Conservation (phyloP, 305 asterid genomes). For the Solanum chacoense region DNA sequence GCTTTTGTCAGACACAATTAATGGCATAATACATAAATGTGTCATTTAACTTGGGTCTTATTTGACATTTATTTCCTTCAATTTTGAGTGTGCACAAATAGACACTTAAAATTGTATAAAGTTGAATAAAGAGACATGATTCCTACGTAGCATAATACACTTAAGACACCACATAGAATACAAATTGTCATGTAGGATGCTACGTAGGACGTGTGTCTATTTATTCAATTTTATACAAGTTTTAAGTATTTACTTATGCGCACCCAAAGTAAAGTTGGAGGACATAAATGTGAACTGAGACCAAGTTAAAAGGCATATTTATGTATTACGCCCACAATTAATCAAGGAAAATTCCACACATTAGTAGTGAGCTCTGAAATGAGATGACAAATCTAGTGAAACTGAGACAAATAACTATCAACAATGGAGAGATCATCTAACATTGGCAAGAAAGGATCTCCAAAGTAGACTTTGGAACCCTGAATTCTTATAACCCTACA, state of each 20-base stretch:
- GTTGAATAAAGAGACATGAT: too few relatives aligned
- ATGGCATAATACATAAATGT: not conserved
- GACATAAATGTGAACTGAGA: too few relatives aligned
- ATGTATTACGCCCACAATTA: not conserved
- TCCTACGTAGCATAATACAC: too few relatives aligned
- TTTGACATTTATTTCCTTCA: accelerated
- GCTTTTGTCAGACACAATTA: not conserved
- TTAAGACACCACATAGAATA: too few relatives aligned
- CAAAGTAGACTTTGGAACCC: not conserved
- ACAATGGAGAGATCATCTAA: not conserved
- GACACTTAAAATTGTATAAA: not conserved
- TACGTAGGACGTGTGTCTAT: not conserved
- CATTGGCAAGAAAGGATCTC: not conserved
- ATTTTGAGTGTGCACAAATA: not conserved
- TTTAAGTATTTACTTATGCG: not conserved
- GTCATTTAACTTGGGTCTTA: accelerated
- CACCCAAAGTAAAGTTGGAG: not conserved
- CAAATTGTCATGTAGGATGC: too few relatives aligned
- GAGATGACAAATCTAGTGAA: not conserved
- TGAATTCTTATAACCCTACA: not conserved
- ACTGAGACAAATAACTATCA: not conserved
- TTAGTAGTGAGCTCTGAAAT: not conserved
- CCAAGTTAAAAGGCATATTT: not conserved
- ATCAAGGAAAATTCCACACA: not conserved
- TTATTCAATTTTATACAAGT: not conserved